Evolutionary conservation across 2,329 filamentous ascomycete species (phyloP), one percentile per base, ranked within the genome.

Genomic region (Fonsecaea erecta): DNA sequence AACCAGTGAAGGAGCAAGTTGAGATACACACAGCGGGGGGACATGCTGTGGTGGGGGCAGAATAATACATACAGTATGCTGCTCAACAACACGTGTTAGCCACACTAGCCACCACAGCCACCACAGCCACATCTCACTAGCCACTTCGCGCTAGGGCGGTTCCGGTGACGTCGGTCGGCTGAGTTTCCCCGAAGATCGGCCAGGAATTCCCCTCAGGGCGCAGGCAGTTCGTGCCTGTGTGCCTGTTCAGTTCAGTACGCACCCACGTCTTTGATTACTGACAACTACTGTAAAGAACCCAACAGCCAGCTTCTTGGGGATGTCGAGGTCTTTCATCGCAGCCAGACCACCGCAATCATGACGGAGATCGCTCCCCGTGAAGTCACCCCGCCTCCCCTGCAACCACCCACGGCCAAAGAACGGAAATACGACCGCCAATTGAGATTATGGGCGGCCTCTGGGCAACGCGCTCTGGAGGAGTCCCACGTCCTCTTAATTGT

Each of bases 381-480:
- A 51, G 56, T 71, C 51, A 79, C 78, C 14, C 81, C 81, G 28
- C 80, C 82, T 28, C 74, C 78, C 16, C 74, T 83, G 3, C 80
- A 82, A 62, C 83, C 81, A 37, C 86, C 85, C 37, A 84, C 84
- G 12, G 84, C 85, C 48, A 88, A 88, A 74, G 84, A 89, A 76
- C 86, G 85, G 77, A 96, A 92, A 75, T 99, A 99, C 80, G 95
- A 99, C 77, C 88, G 95, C 60, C 95, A 99, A 79, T 87, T 99
- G 46, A 90, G 96, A 60, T 82, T 99, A 14, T 99, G 95, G 95
- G 96, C 93, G 67, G 93, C 94, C 48, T 92, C 87, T 57, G 95
- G 95, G 18, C 95, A 99, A 77, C 85, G 90, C 71, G 94, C 93
- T 16, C 84, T 99, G 1, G 96, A 99, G 77, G 88, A 92, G 63